phyloP scores from a whole-genome alignment of 2,329 filamentous ascomycete genomes.

The Diaporthe vexans region DNA sequence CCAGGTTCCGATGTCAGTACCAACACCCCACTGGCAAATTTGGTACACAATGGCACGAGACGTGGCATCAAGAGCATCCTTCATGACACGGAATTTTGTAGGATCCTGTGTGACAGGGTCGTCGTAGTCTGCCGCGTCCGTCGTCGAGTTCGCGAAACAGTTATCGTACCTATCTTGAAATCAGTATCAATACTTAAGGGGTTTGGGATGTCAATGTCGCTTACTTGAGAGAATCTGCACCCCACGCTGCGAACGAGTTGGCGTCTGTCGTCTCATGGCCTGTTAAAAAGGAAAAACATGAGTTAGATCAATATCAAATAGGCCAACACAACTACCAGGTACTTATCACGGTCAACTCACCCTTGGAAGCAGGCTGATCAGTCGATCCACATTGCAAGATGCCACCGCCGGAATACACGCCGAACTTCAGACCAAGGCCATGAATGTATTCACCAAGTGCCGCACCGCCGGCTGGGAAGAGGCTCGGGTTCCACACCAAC shows the following conservation, averaged over 20 bases:
- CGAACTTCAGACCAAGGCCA: conserved; percentile 62
- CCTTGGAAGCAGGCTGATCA: conserved; percentile 59
- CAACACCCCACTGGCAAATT: conserved; percentile 68
- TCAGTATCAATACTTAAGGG: background rate
- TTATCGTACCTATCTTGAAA: conserved; percentile 59
- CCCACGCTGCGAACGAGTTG: conserved; percentile 58
- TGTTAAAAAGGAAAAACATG: conserved; percentile 36
- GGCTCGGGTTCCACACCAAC: conserved; percentile 62
- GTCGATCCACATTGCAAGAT: conserved; percentile 60
- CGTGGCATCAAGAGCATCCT: conserved; percentile 54
- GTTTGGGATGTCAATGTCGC: conserved; percentile 17
- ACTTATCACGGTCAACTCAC: conserved; percentile 46
- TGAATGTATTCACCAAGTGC: conserved; percentile 65
- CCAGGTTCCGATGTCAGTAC: conserved; percentile 62
- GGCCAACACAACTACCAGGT: background rate
- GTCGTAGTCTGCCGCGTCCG: conserved; percentile 58
- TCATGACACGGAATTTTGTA: conserved; percentile 62
- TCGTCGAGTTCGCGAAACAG: conserved; percentile 60
- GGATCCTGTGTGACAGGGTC: conserved; percentile 56
- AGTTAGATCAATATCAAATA: background rate
- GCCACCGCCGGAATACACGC: conserved; percentile 66
- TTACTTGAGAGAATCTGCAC: conserved; percentile 66
- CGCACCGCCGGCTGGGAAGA: conserved; percentile 65
- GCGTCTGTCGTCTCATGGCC: conserved; percentile 59
- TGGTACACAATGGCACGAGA: conserved; percentile 62